Evolutionary conservation across 2,329 filamentous ascomycete genomes (phyloP), one percentile per base, ranked within the genome.

Genomic region (Polychaeton citri): DNA sequence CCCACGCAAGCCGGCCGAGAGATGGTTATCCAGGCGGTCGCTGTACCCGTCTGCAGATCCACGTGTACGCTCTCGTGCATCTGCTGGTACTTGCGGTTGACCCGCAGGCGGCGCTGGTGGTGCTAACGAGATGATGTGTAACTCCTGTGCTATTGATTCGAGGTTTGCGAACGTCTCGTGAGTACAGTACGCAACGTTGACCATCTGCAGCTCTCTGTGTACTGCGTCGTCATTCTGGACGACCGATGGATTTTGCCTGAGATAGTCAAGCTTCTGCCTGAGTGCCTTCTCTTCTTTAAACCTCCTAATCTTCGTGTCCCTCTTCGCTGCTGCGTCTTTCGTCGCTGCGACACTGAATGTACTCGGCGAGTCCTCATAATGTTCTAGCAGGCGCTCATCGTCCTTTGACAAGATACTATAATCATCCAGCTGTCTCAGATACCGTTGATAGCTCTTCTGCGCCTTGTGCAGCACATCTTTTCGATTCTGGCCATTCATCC

Each of bases 211-310:
- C 42, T 82, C 72, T 33, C 90, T 76, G 10, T 86, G 71, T n/a
- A 79, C 70, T 48, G 87, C 82, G 38, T 98, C 90, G 50, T 96
- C 90, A 32, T 79, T 76, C 41, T 80, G 75, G 9, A 76, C 60
- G 7, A 71, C 64, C 26, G 62, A 65, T 32, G 74, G 71, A 40
- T 81, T 75, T 42, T 69, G 64, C 28, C 66, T 63, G 13, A 79
- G 62, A 47, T 76, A 73, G 63, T 85, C 82, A n/a, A 96, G 67
- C 57, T 81, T 87, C 45, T 76, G 70, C 59, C 84, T 86, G 40
- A 98, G 61, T 43, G 81, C 76, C 57, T 90, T 94, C 58, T 96
- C 90, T 35, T 82, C 74, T 49, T 75, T 78, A 61, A 86, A 95
- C 41, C 81, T 76, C 31, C 76, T 72, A 47, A 98, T 93, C 62